Base-by-base conservation (phyloP, 2,329 filamentous ascomycete genomes). In the Leptosphaerulina australis region DNA sequence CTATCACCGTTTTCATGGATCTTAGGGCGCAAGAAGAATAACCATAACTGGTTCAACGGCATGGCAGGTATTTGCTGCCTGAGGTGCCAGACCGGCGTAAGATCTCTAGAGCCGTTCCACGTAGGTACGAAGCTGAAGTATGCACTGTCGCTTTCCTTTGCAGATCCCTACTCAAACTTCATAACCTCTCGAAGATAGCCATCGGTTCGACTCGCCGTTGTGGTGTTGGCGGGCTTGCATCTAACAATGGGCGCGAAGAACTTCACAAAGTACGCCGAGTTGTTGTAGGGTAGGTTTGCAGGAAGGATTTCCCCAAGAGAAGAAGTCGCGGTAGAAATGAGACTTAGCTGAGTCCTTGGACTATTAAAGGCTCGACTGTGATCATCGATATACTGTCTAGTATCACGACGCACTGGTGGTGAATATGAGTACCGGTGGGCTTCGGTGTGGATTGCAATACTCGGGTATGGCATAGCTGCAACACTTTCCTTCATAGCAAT, bases 121-220 rank as follows among this genome's bases (percentile, higher is more conserved):
- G 39, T 53, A 4, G 54, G 56, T 6, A 59, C 50, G 35, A 59
- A 59, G 31, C 39, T 30, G n/a, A 46, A 57, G 44, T 57, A 59
- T 10, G 26, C 56, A 12, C 26, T 54, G 22, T 59, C 51, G 7
- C 30, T 58, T 25, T 58, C 41, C 3, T 41, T 30, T 14, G 22
- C 41, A 0, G 31, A 28, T 14, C 36, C 39, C 22, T 22, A 28
- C 20, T n/a, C 28, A 11, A 9, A 20, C 2, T 28, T 20, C 53
- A 56, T 51, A 21, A 48, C 47, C 24, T 59, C 44, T 31, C 36
- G 11, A 12, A 51, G 40, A 28, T 50, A 49, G 0, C 26, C 14
- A 17, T 26, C 5, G 6, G 26, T 37, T 18, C 26, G 35, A 15
- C 2, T 6, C 3, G 3, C 14, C 22, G 17, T 37, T 18, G 14